These are phyloP conservation scores for Alternaria consortialis DNA, from an alignment of 2,329 filamentous ascomycete genomes.

Conservation along the genomic window DNA sequence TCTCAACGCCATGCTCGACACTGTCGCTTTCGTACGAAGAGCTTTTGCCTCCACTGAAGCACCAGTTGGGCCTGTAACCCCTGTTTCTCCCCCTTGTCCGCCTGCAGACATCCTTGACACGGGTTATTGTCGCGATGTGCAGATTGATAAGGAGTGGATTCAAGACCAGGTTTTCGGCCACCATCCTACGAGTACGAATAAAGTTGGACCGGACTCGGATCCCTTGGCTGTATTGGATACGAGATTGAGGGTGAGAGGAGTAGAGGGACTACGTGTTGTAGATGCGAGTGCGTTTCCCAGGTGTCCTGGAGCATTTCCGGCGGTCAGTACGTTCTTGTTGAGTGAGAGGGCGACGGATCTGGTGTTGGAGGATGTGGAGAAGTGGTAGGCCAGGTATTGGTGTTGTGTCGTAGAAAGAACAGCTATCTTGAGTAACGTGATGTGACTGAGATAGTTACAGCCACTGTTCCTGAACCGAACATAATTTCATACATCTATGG, in stretches of 20 bases:
- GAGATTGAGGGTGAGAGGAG: conserved; percentile 53
- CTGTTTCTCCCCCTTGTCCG: conserved; percentile 51
- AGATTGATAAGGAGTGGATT: conserved; percentile 30
- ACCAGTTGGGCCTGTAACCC: conserved; percentile 39
- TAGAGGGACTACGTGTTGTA: conserved; percentile 59
- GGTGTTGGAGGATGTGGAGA: conserved; percentile 27
- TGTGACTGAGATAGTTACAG: neutral
- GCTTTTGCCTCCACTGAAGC: conserved; percentile 66
- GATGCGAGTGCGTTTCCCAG: conserved; percentile 38
- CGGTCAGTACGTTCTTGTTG: conserved; percentile 57
- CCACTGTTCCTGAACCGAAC: neutral
- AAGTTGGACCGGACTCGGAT: conserved; percentile 39
- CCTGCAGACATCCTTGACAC: conserved; percentile 38
- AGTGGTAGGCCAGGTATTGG: neutral
- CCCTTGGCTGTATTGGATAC: conserved; percentile 47
- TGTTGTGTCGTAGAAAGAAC: neutral
- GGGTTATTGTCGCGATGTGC: conserved; percentile 27
- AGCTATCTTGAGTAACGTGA: neutral
- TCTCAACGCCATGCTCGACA: conserved; percentile 63
- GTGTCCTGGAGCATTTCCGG: conserved; percentile 61
- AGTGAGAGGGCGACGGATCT: conserved; percentile 30
- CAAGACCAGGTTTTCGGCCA: conserved; percentile 33
- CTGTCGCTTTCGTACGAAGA: conserved; percentile 62
- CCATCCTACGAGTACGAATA: conserved; percentile 27
- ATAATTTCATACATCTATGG: accelerated